Evolutionary conservation across 768 basidiomycete genomes (phyloP).

Genomic region (Boletus sp.): DNA sequence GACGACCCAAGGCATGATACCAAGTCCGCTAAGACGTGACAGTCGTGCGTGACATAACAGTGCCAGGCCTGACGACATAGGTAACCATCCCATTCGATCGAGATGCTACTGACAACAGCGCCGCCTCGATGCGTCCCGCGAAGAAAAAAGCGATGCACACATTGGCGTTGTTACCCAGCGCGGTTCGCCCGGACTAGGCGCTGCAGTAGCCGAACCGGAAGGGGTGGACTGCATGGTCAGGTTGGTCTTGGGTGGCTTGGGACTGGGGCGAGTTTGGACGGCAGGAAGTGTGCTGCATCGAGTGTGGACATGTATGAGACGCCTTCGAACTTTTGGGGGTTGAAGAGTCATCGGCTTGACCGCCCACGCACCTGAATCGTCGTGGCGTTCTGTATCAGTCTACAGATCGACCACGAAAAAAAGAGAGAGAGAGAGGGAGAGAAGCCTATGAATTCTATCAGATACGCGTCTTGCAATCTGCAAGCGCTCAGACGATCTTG

Average conservation of each 20-base stretch:
- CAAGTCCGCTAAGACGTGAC: conserved; percentile 17
- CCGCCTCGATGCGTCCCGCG: too few species aligned
- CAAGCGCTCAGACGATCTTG: conserved; percentile 20
- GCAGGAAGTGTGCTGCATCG: conserved; percentile 23
- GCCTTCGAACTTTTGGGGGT: conserved; percentile 24
- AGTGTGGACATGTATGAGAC: conserved; percentile 24
- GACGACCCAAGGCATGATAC: conserved; percentile 22
- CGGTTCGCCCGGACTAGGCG: too few species aligned
- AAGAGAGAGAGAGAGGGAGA: background rate
- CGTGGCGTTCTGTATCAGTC: background rate
- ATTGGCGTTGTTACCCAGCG: too few species aligned
- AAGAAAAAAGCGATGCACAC: too few species aligned
- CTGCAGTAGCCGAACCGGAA: too few species aligned
- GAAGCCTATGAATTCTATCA: conserved; percentile 13
- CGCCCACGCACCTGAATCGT: conserved; percentile 22
- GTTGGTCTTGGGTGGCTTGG: too few species aligned
- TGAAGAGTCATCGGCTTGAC: conserved; percentile 21
- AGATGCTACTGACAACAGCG: too few species aligned
- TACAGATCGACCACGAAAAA: background rate
- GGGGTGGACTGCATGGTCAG: too few species aligned
- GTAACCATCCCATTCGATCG: too few species aligned
- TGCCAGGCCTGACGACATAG: too few species aligned
- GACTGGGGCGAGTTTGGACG: too few species aligned
- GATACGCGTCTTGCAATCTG: conserved; percentile 23
- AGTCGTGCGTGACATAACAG: conserved; percentile 10